phyloP scores from a whole-genome alignment of 2,329 filamentous ascomycete species.

The Mycosphaerella sp. region DNA sequence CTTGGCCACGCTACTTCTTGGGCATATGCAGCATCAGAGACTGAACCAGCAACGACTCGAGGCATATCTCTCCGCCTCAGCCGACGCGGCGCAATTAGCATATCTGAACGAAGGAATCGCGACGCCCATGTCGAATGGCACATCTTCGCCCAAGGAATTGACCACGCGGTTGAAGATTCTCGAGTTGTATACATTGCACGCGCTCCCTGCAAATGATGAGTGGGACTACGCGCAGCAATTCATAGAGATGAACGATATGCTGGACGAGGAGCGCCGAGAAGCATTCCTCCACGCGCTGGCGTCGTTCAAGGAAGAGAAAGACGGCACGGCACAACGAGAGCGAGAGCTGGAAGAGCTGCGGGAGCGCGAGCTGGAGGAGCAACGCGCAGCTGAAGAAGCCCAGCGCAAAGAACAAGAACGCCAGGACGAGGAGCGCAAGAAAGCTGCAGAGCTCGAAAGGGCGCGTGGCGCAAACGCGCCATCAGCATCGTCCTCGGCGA shows the following conservation, averaged over 20 bases:
- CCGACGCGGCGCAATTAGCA: constrained; percentile 49
- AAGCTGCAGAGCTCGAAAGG: constrained; percentile 26
- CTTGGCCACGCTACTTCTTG: constrained; percentile 80
- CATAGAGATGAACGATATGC: constrained; percentile 73
- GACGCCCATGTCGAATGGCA: constrained; percentile 50
- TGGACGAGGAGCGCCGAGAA: constrained; percentile 88
- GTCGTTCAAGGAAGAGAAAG: constrained; percentile 74
- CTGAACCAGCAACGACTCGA: constrained; percentile 85
- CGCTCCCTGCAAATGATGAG: constrained; percentile 86
- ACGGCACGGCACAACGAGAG: constrained; percentile 59
- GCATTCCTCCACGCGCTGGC: constrained; percentile 82
- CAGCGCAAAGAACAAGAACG: constrained; percentile 29
- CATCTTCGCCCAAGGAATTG: constrained; percentile 33
- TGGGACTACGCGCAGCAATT: constrained; percentile 96
- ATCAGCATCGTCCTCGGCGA: constrained; percentile 5
- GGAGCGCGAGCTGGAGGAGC: constrained; percentile 41
- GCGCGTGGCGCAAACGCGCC: constrained; percentile 10
- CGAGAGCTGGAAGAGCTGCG: constrained; percentile 55
- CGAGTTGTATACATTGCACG: constrained; percentile 90
- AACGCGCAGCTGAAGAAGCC: constrained; percentile 28
- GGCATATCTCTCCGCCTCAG: constrained; percentile 72
- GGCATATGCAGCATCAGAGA: constrained; percentile 77
- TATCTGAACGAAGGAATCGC: constrained; percentile 54
- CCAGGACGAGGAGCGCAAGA: constrained; percentile 30
- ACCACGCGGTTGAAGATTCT: constrained; percentile 76